These are phyloP conservation scores for Apiospora sp. DNA, from an alignment of 2,329 filamentous ascomycete species.

Conservation along the genomic window DNA sequence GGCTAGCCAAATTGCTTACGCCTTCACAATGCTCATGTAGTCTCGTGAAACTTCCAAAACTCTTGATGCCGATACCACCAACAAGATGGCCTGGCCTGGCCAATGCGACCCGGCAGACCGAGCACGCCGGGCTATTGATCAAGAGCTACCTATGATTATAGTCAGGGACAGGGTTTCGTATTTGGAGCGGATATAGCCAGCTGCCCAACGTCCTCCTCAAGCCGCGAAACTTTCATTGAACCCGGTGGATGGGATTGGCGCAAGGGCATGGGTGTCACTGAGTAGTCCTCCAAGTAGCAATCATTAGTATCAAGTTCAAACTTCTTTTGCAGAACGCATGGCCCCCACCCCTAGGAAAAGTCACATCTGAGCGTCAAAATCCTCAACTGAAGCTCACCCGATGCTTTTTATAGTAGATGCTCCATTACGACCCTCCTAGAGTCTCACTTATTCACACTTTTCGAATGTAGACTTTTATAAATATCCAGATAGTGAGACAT, in stretches of 20 bases:
- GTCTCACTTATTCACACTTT: not conserved
- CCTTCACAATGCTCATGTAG: slow-evolving; percentile 5
- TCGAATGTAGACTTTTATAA: not conserved
- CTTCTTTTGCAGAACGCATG: not conserved
- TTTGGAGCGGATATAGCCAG: not conserved
- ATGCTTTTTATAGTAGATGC: not conserved
- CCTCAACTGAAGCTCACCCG: not conserved
- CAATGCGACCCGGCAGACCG: not conserved
- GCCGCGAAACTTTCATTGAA: not conserved
- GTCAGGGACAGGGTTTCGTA: not conserved
- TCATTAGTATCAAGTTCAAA: not conserved
- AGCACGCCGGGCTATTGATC: not conserved
- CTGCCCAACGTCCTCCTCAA: not conserved
- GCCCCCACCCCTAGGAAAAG: not conserved
- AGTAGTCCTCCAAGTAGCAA: not conserved
- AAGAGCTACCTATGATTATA: not conserved
- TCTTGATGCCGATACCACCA: not conserved
- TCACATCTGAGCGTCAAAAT: not conserved
- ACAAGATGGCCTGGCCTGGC: not conserved
- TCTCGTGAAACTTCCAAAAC: not conserved
- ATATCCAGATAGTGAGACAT: not conserved
- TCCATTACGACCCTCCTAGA: not conserved
- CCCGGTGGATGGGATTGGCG: slow-evolving; percentile 9
- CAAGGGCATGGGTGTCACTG: slow-evolving; percentile 13
- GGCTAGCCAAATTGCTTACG: not conserved